A percentile compares a stretch with the other conserved stretches of the same genome.
Evolutionary conservation across 192 early-diverging fungal genomes (phyloP).

Genomic region (Glomus cerebriforme): DNA sequence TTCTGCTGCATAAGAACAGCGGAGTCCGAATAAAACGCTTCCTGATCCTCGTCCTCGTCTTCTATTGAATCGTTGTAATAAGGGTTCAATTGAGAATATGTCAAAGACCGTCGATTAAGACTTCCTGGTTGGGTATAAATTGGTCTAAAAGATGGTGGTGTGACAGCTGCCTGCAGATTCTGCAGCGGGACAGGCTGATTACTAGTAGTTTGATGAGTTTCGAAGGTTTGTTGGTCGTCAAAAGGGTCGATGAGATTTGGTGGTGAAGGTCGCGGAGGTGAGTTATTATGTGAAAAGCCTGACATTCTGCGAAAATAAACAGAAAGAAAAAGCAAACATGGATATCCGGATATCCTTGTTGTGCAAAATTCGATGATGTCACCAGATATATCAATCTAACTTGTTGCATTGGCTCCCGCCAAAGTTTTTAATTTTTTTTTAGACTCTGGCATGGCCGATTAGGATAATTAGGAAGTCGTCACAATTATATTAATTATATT

Average conservation of each 20-base stretch:
- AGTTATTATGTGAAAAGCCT: slow-evolving; percentile 12
- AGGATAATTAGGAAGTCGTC: not conserved
- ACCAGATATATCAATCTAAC: not conserved
- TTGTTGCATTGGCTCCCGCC: not conserved
- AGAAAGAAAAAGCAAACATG: not conserved
- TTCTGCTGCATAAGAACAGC: slow-evolving; percentile 8
- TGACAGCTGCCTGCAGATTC: slow-evolving; percentile 25
- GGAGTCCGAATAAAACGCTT: slow-evolving; percentile 17
- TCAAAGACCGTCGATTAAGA: not conserved
- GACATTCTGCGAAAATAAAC: slow-evolving; percentile 31
- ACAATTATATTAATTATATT: not conserved
- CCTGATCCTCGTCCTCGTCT: slow-evolving; percentile 27
- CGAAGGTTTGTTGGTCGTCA: not conserved
- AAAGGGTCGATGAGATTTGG: slow-evolving; percentile 24
- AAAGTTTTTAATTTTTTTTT: no score
- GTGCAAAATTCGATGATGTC: slow-evolving; percentile 13
- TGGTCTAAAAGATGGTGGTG: slow-evolving; percentile 28
- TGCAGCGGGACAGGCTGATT: not conserved
- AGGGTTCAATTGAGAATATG: slow-evolving; percentile 18
- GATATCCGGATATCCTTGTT: not conserved
- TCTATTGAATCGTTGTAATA: slow-evolving; percentile 22
- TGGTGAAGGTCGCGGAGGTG: not conserved
- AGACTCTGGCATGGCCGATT: not conserved
- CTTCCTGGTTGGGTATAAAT: not conserved
- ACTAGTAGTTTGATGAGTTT: not conserved